phyloP scores from a whole-genome alignment of 768 basidiomycete genomes.

The Gautieria morchelliformis region DNA sequence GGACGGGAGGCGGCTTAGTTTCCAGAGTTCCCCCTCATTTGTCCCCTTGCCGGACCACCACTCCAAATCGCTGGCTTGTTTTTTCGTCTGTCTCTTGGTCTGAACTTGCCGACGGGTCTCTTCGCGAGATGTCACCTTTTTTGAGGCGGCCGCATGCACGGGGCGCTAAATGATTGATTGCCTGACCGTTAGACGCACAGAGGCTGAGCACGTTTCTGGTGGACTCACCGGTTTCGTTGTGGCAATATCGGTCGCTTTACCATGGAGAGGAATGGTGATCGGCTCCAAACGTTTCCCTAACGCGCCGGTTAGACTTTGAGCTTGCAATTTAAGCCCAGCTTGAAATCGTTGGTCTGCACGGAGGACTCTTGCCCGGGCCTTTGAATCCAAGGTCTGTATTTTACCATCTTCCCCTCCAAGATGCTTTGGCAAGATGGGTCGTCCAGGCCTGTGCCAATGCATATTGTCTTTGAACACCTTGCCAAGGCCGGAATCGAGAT shows the following conservation, averaged over 20 bases:
- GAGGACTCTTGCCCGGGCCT: conserved; percentile 29
- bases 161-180: not conserved
- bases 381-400: conserved; percentile 16
- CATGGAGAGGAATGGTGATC: conserved; percentile 40
- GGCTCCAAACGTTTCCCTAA: conserved; percentile 42
- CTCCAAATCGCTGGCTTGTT: conserved; percentile 26
- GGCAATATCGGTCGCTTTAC: conserved; percentile 5
- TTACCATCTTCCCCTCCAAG: conserved; percentile 36
- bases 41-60: conserved; percentile 42
- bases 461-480: conserved; percentile 38
- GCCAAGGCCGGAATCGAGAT: conserved; percentile 20
- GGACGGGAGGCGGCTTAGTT: not conserved
- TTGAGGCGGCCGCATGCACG: not conserved
- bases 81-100: conserved; percentile 34
- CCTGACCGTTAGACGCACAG: not conserved
- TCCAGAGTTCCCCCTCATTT: conserved; percentile 31
- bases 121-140: conserved; percentile 27
- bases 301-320: conserved; percentile 35
- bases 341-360: conserved; percentile 48
- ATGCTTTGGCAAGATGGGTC: conserved; percentile 42
- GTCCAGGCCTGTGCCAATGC: conserved; percentile 50
- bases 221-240: not conserved
- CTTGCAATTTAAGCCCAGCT: conserved; percentile 44
- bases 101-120: conserved; percentile 35
- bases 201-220: no score